Base-by-base conservation (phyloP, 2,329 filamentous ascomycete species). In the Botryotinia globosa region DNA sequence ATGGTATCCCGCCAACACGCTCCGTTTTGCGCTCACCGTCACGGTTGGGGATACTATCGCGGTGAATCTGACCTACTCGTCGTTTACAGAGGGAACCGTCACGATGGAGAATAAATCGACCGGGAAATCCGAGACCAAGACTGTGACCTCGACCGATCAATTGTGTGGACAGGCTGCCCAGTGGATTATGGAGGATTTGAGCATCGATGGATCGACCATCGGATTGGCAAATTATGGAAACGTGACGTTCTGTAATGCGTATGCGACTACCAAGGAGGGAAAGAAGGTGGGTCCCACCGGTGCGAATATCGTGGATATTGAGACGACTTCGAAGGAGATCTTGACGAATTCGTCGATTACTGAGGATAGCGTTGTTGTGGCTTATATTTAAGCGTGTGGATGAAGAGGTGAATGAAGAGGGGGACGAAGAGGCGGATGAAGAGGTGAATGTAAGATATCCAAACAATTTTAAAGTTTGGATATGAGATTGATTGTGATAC, bases 1-100 rank as follows among this genome's bases (percentile, higher is more conserved):
- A 78, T 89, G 87, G 87, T 88, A 84, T 76, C 87, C 87, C 0
- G 84, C 87, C 76, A 84, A 84, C 75, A 84, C 86, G 25, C 84
- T 86, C 76, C 83, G 85, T 76, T 88, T 88, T 10, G 48, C 61
- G 29, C 39, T 85, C 84, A 78, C 44, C 25, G 81, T 82, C 72
- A 80, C 87, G 71, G 82, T 82, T 0, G 86, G 86, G 10, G 83
- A 87, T 10, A 42, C 39, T 4, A 73, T 70, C 59, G n/a, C 51
- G 18, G 39, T 65, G 1, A 51, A 37, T 75, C 83, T 81, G 75
- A 78, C 64, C 74, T 82, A 79, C 22, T 82, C 76, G 3, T 82
- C 80, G 22, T 80, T 79, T 14, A 84, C 81, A 45, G 72, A 79
- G 44, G 85, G 85, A 29, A 81, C 80, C 1, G 83, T 83, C 29